These are phyloP conservation scores for Neurospora sp. DNA, from an alignment of 495 filamentous ascomycete genomes.

Conservation along the genomic window DNA sequence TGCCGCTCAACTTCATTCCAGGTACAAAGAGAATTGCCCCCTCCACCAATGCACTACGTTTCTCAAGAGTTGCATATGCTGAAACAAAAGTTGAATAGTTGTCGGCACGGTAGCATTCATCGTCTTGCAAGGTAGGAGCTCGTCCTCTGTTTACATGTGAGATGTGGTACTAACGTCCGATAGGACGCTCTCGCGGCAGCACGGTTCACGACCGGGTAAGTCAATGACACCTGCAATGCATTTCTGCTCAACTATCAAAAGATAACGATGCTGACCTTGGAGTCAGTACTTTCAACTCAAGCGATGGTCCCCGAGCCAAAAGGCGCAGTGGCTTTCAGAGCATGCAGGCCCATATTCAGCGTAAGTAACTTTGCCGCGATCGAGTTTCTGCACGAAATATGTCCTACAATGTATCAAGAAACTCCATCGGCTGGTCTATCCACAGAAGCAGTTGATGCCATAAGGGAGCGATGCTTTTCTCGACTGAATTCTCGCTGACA, in stretches of 20 bases:
- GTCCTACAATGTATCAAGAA: neutral
- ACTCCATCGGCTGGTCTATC: neutral
- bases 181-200: conserved; percentile 30
- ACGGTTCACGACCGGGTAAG: conserved; percentile 22
- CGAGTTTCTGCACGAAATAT: neutral
- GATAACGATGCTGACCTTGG: conserved; percentile 3
- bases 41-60: neutral
- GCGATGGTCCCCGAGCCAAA: conserved; percentile 54
- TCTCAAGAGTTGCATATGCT: neutral
- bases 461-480: neutral
- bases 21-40: conserved; percentile 17
- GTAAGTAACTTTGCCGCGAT: conserved; percentile 38
- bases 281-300: conserved; percentile 80
- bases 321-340: conserved; percentile 52
- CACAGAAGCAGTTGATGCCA: neutral
- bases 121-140: conserved; percentile 53
- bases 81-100: conserved; percentile 29
- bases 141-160: neutral
- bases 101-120: conserved; percentile 78
- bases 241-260: neutral
- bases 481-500: conserved; percentile 1
- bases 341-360: conserved; percentile 60
- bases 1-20: conserved; percentile 91
- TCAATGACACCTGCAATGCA: neutral
- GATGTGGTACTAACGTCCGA: conserved; percentile 7